Evolutionary conservation across 2,329 filamentous ascomycete genomes (phyloP).

Genomic region (Monosporascus sp.): DNA sequence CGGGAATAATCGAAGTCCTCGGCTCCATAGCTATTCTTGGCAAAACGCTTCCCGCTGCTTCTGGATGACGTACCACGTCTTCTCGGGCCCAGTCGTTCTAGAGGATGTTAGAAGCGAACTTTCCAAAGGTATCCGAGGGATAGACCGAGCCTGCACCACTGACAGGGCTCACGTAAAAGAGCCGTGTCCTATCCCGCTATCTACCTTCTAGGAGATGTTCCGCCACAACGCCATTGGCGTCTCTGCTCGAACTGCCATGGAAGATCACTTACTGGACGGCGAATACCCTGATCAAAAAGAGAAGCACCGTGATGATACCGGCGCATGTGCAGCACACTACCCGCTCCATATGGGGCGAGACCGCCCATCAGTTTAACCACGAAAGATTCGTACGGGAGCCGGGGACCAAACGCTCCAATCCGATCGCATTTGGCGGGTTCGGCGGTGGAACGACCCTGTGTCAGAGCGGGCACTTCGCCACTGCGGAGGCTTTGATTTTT

Average conservation of each 20-base stretch:
- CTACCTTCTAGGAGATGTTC: conserved; percentile 10
- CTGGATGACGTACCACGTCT: conserved; percentile 13
- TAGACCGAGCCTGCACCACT: conserved; percentile 1
- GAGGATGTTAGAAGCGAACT: conserved; percentile 8
- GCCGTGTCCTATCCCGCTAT: conserved; percentile 8
- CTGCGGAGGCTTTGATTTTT: conserved; percentile 10
- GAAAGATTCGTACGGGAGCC: conserved; percentile 1
- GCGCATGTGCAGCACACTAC: conserved; percentile 8
- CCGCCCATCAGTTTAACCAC: conserved; percentile 2
- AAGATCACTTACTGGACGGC: conserved; percentile 11
- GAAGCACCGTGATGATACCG: conserved; percentile 11
- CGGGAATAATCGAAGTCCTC: conserved; percentile 9
- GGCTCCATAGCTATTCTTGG: conserved; percentile 4
- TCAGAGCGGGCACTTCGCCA: conserved; percentile 13
- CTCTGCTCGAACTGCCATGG: conserved; percentile 3
- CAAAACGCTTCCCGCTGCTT: conserved; percentile 9
- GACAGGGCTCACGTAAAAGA: conserved; percentile 7
- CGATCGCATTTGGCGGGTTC: conserved; percentile 11
- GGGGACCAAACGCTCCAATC: conserved; percentile 1
- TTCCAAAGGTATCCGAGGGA: background rate
- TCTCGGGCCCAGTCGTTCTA: conserved; percentile 20
- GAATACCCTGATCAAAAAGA: conserved; percentile 16
- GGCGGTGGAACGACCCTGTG: conserved; percentile 9
- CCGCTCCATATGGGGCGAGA: conserved; percentile 6
- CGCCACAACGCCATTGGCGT: conserved; percentile 4